Conservation (phyloP, 2,329 filamentous ascomycete genomes). For the Xylariaceae sp. region DNA sequence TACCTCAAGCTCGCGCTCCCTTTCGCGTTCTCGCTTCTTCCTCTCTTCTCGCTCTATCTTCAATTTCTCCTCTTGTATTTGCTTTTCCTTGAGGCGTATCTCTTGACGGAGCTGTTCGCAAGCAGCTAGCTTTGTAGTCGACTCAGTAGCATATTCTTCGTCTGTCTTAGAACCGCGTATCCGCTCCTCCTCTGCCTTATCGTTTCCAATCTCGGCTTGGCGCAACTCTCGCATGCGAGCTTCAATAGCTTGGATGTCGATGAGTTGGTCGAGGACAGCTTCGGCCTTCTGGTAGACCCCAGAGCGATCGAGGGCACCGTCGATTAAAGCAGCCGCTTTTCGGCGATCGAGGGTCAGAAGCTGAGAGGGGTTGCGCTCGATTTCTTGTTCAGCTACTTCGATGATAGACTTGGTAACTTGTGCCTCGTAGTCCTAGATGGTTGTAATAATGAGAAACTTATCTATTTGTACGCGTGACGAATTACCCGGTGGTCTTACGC, state of each 20-base stretch:
- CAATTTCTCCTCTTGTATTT: constrained; percentile 66
- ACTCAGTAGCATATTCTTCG: constrained; percentile 73
- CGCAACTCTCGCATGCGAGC: constrained; percentile 72
- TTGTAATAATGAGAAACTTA: constrained; percentile 13
- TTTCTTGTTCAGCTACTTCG: constrained; percentile 73
- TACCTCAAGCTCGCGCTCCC: constrained; percentile 55
- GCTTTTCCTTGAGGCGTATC: constrained; percentile 62
- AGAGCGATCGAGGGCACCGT: constrained; percentile 77
- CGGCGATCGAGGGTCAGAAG: constrained; percentile 75
- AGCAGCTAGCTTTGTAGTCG: constrained; percentile 62
- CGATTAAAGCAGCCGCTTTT: constrained; percentile 76
- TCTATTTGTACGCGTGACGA: neutral
- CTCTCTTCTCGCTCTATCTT: constrained; percentile 64
- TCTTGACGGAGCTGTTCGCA: constrained; percentile 68
- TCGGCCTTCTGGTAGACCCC: constrained; percentile 77
- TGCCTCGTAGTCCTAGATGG: constrained; percentile 69
- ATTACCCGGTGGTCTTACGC: constrained; percentile 54
- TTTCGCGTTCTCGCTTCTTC: constrained; percentile 55
- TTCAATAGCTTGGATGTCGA: constrained; percentile 72
- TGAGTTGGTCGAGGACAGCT: constrained; percentile 68
- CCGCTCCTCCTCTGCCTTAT: constrained; percentile 69
- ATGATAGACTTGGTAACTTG: constrained; percentile 71
- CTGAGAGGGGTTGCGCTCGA: constrained; percentile 74
- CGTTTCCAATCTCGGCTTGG: constrained; percentile 70
- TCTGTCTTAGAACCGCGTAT: constrained; percentile 73